Evolutionary conservation across 2,329 filamentous ascomycete genomes (phyloP).

Genomic region (Trichoderma pleuroti): DNA sequence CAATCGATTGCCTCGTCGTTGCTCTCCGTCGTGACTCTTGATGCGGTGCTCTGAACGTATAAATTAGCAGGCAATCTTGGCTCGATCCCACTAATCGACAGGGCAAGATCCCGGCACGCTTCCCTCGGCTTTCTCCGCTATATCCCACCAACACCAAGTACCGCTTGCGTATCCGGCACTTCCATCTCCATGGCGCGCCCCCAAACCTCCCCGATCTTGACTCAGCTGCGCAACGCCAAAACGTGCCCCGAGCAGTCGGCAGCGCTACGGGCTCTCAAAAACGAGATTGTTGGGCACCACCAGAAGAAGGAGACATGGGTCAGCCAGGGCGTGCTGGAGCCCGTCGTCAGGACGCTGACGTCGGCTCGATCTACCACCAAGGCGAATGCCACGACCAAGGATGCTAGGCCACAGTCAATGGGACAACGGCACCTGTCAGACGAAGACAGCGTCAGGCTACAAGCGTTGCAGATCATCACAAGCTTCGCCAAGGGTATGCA

Average conservation of each 20-base stretch:
- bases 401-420: constrained; percentile 30
- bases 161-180: not conserved
- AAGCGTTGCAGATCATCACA: constrained; percentile 79
- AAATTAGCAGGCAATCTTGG: not conserved
- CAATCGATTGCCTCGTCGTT: not conserved
- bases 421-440: constrained; percentile 46
- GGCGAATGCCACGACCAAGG: constrained; percentile 41
- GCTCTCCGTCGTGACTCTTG: not conserved
- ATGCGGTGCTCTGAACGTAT: not conserved
- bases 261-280: constrained; percentile 73
- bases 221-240: constrained; percentile 54
- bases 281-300: constrained; percentile 82
- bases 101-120: not conserved
- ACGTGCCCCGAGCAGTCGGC: constrained; percentile 51
- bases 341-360: constrained; percentile 48
- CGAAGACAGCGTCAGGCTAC: constrained; percentile 66
- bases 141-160: constrained; percentile 1
- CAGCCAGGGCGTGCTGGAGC: constrained; percentile 62
- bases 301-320: constrained; percentile 82
- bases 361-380: constrained; percentile 33
- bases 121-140: not conserved
- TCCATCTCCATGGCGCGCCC: constrained; percentile 49
- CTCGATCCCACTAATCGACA: not conserved
- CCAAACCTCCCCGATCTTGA: constrained; percentile 51
- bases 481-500: constrained; percentile 77